Percentiles rank a stretch among this genome's conserved stretches.
These are phyloP conservation scores for Dendrobium officinale DNA, from an alignment of 106 monocot genomes.

Conservation along the genomic window DNA sequence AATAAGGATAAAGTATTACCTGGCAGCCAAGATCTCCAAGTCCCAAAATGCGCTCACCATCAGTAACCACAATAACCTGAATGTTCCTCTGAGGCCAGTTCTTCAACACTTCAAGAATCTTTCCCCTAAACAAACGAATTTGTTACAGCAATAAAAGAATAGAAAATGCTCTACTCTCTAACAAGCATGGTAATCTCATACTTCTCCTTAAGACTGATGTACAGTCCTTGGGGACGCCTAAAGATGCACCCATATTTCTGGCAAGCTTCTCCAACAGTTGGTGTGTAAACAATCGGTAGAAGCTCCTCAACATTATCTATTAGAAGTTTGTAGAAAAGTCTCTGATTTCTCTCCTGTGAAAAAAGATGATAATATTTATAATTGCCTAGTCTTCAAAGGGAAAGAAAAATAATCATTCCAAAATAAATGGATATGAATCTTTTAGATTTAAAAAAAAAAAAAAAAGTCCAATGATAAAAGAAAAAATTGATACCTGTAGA, in stretches of 20 bases:
- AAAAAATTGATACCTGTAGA: conserved; percentile 33
- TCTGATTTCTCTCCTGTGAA: conserved; percentile 78
- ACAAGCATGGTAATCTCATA: conserved; percentile 1
- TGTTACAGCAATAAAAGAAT: not conserved
- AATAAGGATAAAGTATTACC: conserved; percentile 22
- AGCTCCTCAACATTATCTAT: conserved; percentile 87
- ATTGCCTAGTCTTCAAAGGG: not conserved
- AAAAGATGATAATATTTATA: not conserved
- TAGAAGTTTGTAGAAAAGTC: conserved; percentile 94
- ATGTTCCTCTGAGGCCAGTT: conserved; percentile 94
- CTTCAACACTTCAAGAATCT: conserved; percentile 77
- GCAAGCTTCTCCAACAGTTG: conserved; percentile 93
- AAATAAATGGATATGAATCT: not conserved
- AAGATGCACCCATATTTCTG: conserved; percentile 89
- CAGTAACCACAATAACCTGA: conserved; percentile 96
- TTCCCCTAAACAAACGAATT: conserved; percentile 45
- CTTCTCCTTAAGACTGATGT: conserved; percentile 56
- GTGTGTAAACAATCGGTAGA: conserved; percentile 88
- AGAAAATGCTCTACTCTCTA: not conserved
- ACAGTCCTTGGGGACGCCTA: conserved; percentile 77
- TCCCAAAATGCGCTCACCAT: conserved; percentile 93
- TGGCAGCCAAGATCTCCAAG: conserved; percentile 98
- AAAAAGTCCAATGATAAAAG: not conserved
- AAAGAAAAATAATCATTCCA: not conserved
- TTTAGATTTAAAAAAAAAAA: not conserved